Conservation (phyloP, 805 yeast species). For the Saccharomycopsis fodiens region DNA sequence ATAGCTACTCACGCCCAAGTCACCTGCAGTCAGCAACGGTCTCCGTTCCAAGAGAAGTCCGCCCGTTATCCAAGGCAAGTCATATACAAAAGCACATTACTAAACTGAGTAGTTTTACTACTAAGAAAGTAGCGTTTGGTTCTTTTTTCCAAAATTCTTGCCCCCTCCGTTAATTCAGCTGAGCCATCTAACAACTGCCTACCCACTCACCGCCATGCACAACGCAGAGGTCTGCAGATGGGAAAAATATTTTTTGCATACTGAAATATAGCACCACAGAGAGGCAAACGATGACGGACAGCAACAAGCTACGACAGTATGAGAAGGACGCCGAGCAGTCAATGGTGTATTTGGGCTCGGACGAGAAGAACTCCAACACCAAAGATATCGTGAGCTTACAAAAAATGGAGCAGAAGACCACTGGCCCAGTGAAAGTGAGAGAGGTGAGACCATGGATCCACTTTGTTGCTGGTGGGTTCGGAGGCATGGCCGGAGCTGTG, state of each 20-base stretch:
- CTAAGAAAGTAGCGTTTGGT: no score
- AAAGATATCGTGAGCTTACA: conserved; percentile 30
- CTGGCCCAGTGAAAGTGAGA: conserved; percentile 13
- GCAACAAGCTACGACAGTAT: conserved; percentile 24
- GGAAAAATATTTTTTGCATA: not conserved
- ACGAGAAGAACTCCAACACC: conserved; percentile 56
- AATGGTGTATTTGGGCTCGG: conserved; percentile 56
- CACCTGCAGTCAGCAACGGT: no score
- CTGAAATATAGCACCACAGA: not conserved
- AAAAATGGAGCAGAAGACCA: not conserved
- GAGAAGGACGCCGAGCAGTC: conserved; percentile 53
- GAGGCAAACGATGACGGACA: conserved; percentile 18
- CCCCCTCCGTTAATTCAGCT: no score
- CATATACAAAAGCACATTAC: no score
- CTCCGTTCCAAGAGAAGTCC: no score
- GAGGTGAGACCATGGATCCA: conserved; percentile 56
- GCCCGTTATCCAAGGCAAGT: no score
- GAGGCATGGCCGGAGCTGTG: conserved; percentile 97
- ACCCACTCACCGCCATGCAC: no score
- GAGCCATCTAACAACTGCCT: no score
- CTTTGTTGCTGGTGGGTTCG: conserved; percentile 87
- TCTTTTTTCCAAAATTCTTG: no score
- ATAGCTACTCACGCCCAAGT: no score
- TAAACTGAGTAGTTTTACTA: no score
- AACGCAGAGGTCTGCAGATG: no score